Conservation (phyloP, 2,329 filamentous ascomycete species). For the Myriangium duriaei region DNA sequence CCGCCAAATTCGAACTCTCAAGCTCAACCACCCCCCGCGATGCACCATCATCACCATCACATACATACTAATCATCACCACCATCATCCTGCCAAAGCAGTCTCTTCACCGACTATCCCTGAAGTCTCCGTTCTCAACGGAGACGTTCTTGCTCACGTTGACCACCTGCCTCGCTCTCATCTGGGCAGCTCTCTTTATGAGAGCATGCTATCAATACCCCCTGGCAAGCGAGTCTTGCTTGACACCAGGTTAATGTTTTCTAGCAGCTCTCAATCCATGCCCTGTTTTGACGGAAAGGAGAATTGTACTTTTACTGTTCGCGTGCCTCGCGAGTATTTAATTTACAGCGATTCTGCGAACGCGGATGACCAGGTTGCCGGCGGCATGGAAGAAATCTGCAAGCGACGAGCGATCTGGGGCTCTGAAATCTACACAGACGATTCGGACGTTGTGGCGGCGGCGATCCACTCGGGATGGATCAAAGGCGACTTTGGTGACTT, state of each 20-base stretch:
- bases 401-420: slow-evolving; percentile 74
- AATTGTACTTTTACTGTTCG: slow-evolving; percentile 88
- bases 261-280: slow-evolving; percentile 57
- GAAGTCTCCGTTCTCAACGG: slow-evolving; percentile 57
- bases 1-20: slow-evolving; percentile 19
- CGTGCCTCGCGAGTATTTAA: slow-evolving; percentile 67
- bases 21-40: slow-evolving; percentile 16
- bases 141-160: slow-evolving; percentile 58
- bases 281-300: slow-evolving; percentile 62
- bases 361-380: slow-evolving; percentile 9
- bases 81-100: slow-evolving; percentile 22
- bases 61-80: slow-evolving; percentile 30
- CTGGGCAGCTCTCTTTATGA: slow-evolving; percentile 77
- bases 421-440: slow-evolving; percentile 94
- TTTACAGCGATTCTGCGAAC: slow-evolving; percentile 9
- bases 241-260: slow-evolving; percentile 46
- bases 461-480: slow-evolving; percentile 88
- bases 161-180: slow-evolving; percentile 60
- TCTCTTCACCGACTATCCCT: slow-evolving; percentile 41
- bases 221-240: slow-evolving; percentile 22
- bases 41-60: slow-evolving; percentile 30
- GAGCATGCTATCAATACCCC: slow-evolving; percentile 44
- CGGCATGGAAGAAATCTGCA: slow-evolving; percentile 66
- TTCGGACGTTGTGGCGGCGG: slow-evolving; percentile 82
- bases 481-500: slow-evolving; percentile 68